Evolutionary conservation across 1,139 yeast genomes (phyloP).

Genomic region (Blastobotrys malaysiensis): DNA sequence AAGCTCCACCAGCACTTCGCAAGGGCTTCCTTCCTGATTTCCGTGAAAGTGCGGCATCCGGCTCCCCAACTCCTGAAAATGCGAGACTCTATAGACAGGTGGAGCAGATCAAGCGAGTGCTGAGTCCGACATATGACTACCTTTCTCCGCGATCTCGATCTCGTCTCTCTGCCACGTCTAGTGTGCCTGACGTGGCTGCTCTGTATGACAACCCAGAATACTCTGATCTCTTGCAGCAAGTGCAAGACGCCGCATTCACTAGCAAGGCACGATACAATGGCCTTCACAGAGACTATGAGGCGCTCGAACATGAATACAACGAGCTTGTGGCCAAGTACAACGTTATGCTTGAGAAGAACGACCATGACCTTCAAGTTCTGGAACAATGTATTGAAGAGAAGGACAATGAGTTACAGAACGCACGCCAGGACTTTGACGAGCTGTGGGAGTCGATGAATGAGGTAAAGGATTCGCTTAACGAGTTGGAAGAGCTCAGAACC

Average conservation of each 20-base stretch:
- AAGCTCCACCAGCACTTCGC: not conserved
- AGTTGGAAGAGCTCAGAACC: conserved; percentile 9
- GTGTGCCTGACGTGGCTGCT: not conserved
- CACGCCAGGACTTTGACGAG: conserved; percentile 11
- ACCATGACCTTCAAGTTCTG: conserved; percentile 3
- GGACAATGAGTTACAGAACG: conserved; percentile 9
- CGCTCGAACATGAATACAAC: conserved; percentile 3
- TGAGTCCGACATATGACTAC: conserved; percentile 5
- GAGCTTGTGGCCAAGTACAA: conserved; percentile 4
- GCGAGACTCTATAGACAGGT: conserved; percentile 9
- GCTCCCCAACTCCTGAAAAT: conserved; percentile 1
- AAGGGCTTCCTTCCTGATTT: not conserved
- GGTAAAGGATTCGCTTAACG: conserved; percentile 8
- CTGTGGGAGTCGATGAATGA: conserved; percentile 12
- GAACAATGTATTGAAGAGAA: conserved; percentile 7
- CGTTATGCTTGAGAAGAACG: conserved; percentile 6
- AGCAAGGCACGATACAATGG: conserved; percentile 4
- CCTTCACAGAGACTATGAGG: conserved; percentile 11
- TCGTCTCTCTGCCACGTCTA: conserved; percentile 4
- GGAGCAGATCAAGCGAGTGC: conserved; percentile 10
- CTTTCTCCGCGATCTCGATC: conserved; percentile 7
- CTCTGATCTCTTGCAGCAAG: conserved; percentile 10
- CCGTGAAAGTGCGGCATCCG: not conserved
- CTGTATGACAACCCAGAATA: conserved; percentile 1
- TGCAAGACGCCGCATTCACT: conserved; percentile 12